Conservation (phyloP, 1,284 basidiomycete genomes). For the Xerocomus nothofagi region DNA sequence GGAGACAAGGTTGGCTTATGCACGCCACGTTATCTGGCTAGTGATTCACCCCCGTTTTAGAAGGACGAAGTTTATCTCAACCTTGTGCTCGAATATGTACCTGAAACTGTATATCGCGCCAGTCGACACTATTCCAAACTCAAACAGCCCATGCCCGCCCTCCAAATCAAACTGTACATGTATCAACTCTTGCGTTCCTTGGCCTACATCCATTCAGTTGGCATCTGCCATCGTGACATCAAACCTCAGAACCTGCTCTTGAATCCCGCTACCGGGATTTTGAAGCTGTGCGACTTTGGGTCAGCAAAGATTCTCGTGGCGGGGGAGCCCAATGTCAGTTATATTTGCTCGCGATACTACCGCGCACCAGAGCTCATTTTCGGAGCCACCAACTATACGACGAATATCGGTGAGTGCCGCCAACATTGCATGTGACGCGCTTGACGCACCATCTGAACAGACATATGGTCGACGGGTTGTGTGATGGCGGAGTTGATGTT, state of each 20-base stretch:
- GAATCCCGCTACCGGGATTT: conserved; percentile 93
- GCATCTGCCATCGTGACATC: conserved; percentile 98
- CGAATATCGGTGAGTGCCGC: conserved; percentile 84
- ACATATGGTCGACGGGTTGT: conserved; percentile 99
- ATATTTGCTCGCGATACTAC: conserved; percentile 99
- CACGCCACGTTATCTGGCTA: conserved; percentile 8
- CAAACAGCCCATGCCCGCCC: conserved; percentile 99
- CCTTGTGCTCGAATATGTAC: conserved; percentile 98
- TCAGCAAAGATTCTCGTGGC: conserved; percentile 98
- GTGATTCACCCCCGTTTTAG: conserved; percentile 40
- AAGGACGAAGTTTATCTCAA: conserved; percentile 99
- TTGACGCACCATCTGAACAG: conserved; percentile 41
- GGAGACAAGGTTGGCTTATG: conserved; percentile 85
- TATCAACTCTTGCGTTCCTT: conserved; percentile 97
- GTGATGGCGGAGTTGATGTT: conserved; percentile 99
- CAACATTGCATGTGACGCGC: background rate
- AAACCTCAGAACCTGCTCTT: conserved; percentile 98
- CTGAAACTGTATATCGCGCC: conserved; percentile 98
- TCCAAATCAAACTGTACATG: conserved; percentile 98
- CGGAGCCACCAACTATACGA: conserved; percentile 99
- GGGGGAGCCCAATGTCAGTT: conserved; percentile 98
- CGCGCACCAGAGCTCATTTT: conserved; percentile 99
- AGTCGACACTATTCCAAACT: conserved; percentile 99
- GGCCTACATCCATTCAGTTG: conserved; percentile 97
- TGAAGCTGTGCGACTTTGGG: conserved; percentile 99